A percentile compares a stretch with the other conserved stretches of the same genome.
phyloP scores from a whole-genome alignment of 495 filamentous ascomycete species.

The Aspergillus asperescens region DNA sequence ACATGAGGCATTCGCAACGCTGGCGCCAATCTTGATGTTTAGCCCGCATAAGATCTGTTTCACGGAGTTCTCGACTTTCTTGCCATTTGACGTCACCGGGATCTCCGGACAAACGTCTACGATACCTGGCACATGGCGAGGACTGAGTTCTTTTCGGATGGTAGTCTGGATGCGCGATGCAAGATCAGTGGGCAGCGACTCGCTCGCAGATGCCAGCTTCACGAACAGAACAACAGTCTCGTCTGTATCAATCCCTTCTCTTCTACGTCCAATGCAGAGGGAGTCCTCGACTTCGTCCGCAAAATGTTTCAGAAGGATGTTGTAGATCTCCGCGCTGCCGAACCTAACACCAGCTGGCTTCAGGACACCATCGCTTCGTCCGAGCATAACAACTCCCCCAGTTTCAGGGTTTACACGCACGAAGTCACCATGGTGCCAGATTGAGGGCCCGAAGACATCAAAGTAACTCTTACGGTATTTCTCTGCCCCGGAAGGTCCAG shows the following conservation, averaged over 20 bases:
- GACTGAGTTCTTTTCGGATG: slow-evolving; percentile 70
- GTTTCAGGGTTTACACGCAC: slow-evolving; percentile 68
- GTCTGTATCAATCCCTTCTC: slow-evolving; percentile 63
- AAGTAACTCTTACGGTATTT: slow-evolving; percentile 85
- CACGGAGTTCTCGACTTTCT: slow-evolving; percentile 90
- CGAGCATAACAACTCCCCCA: slow-evolving; percentile 78
- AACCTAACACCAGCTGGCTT: slow-evolving; percentile 87
- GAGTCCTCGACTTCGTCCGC: slow-evolving; percentile 72
- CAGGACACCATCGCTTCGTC: slow-evolving; percentile 82
- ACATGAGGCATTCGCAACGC: slow-evolving; percentile 78
- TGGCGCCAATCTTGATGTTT: slow-evolving; percentile 77
- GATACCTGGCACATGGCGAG: slow-evolving; percentile 79
- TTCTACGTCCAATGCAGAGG: slow-evolving; percentile 72
- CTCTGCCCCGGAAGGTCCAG: slow-evolving; percentile 57
- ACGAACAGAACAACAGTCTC: slow-evolving; percentile 85
- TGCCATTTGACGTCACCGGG: slow-evolving; percentile 84
- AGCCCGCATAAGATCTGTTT: slow-evolving; percentile 91
- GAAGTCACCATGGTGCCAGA: slow-evolving; percentile 98
- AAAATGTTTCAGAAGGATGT: slow-evolving; percentile 77
- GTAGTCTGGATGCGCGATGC: slow-evolving; percentile 53
- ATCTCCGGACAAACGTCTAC: slow-evolving; percentile 76
- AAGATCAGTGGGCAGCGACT: slow-evolving; percentile 38
- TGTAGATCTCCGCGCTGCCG: slow-evolving; percentile 88
- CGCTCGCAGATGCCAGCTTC: slow-evolving; percentile 50
- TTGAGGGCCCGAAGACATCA: slow-evolving; percentile 59